Base-by-base conservation (phyloP, 2,329 filamentous ascomycete genomes). In the Botrytis fragariae region DNA sequence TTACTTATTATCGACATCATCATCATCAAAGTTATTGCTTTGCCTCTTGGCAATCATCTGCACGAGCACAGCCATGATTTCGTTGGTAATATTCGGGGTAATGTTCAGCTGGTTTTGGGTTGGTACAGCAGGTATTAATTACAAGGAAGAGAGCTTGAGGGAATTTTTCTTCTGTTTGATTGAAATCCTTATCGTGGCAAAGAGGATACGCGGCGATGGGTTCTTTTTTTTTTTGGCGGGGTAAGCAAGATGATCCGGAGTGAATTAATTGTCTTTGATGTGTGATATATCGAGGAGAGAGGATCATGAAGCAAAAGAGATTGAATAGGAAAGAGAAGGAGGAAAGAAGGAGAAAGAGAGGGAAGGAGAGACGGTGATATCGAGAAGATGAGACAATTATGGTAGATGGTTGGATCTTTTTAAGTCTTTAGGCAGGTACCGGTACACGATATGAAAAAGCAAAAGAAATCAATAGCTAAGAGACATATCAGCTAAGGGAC, bases 21-120 rank as follows among this genome's bases (percentile, higher is more conserved):
- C 48, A 42, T 42, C 9, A 69, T 16, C 35, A 57, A 29, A 57
- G 37, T 20, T 3, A 39, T 54, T 67, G 29, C 22, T 67, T 54
- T 67, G 64, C 67, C 67, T 69, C 51, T 69, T 60, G 67, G 67
- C 51, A 32, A 69, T 60, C 37, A 44, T 8, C 20, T 57, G 35
- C 18, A 14, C 8, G 2, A 60, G 42, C 67, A 69, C 37, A 44
- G 67, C 67, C 67, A 69, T 69, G 48, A 42, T 37, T 64, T 22
- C 16, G 42, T 42, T 59, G 22, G 25, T 18, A 32, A 59, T 42
- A 18, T 57, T 69, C 51, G 25, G 44, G 22, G 25, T 18, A 32
- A 59, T 42, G 16, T 57, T 69, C 51, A 32, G 44, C 44, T 67
- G 37, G 48, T 29, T 54, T 57, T 39, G 22, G 35, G 18, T 45